These are phyloP conservation scores for Lepiota brunneoincarnata DNA, from an alignment of 768 basidiomycete genomes.

Conservation along the genomic window DNA sequence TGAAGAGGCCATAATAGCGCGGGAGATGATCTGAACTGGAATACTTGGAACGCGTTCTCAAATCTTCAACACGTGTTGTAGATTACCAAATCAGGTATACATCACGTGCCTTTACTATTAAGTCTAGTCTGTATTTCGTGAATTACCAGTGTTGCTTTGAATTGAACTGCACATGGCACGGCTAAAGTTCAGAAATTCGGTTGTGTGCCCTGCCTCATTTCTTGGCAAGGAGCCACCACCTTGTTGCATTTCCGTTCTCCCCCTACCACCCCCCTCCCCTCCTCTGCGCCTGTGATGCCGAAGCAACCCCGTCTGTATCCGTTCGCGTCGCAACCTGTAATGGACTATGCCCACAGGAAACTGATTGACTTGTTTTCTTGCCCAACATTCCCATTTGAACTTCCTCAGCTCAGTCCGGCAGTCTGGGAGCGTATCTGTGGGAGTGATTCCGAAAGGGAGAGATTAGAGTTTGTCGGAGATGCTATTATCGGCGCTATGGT, in stretches of 20 bases:
- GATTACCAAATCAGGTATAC: background rate
- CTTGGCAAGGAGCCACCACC: too few relatives aligned
- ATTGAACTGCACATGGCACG: too few relatives aligned
- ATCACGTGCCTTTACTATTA: too few relatives aligned
- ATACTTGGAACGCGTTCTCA: slow-evolving; percentile 6
- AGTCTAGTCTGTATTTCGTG: too few relatives aligned
- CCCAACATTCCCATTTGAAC: slow-evolving; percentile 21
- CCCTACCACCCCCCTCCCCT: too few relatives aligned
- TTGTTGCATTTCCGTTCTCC: too few relatives aligned
- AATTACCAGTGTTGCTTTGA: background rate
- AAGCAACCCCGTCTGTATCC: background rate
- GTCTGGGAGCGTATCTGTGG: slow-evolving; percentile 26
- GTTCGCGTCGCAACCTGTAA: slow-evolving; percentile 13
- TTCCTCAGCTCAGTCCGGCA: slow-evolving; percentile 28
- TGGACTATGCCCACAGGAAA: slow-evolving; percentile 16
- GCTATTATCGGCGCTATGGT: slow-evolving; percentile 42
- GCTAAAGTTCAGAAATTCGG: too few relatives aligned
- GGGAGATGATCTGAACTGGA: background rate
- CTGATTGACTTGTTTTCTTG: slow-evolving; percentile 18
- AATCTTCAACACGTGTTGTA: slow-evolving; percentile 11
- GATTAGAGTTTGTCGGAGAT: slow-evolving; percentile 47
- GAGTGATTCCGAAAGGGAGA: slow-evolving; percentile 28
- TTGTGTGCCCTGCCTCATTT: too few relatives aligned
- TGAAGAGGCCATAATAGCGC: slow-evolving; percentile 10
- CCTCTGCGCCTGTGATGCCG: too few relatives aligned